Evolutionary conservation across 2,329 filamentous ascomycete species (phyloP), one percentile per base, ranked within the genome.

Genomic region (Endothia cerciana): DNA sequence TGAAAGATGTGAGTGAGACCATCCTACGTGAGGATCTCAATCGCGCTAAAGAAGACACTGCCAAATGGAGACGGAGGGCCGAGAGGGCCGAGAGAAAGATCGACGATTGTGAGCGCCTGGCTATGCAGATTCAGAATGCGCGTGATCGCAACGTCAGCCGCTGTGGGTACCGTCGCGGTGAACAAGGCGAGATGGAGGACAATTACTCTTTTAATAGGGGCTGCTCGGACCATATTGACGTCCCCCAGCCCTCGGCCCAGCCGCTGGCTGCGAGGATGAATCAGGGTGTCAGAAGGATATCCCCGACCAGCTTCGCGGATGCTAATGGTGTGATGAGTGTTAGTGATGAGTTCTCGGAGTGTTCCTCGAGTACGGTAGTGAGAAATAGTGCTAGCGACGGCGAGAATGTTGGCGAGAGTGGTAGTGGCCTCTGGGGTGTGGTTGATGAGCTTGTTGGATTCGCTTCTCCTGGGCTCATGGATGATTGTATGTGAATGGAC

Each of bases 21-120:
- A 45, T 64, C 2, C 36, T 68, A 17, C 61, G 61, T n/a, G 66
- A 66, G 33, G 64, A 66, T 17, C 51, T 68, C 15, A 61, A 66
- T 11, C 43, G 51, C 33, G 47, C 57, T 11, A 62, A 28, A 28
- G 51, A 57, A 60, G 66, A 66, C 25, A 47, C 47, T 28, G 43
- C 40, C 45, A 63, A 55, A 41, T 68, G 66, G 64, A 63, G 51
- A 40, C 36, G 64, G 10, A 55, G 66, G 57, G 66, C 66, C n/a
- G 66, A 68, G 64, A 63, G 36, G 51, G 66, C 66, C 11, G 66
- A 68, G 61, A 55, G 15, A 8, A 66, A 63, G 28, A 40, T 66
- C 19, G 60, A 59, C 17, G 65, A 40, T 3, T 49, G 58, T 22
- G 63, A 68, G 28, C 25, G 57, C 11, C 43, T 53, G 38, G 41